Evolutionary conservation across 2,329 filamentous ascomycete genomes (phyloP), one percentile per base, ranked within the genome.

Genomic region (Xenoacremonium recifei): DNA sequence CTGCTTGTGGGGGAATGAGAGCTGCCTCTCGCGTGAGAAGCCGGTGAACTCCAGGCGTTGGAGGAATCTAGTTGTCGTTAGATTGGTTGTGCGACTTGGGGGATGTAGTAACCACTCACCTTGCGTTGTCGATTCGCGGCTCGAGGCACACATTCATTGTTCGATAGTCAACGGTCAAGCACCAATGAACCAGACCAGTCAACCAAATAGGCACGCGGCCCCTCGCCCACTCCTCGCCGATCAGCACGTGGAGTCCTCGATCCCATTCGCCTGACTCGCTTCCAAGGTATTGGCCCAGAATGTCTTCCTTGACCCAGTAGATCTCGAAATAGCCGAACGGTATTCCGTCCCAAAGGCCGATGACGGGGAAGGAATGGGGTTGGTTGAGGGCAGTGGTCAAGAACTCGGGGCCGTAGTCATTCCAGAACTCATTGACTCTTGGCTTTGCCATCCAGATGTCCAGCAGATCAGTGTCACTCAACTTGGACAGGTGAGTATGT

Each of bases 311-410:
- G 4, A 93, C 89, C 92, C 93, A 99, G 69, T 99, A 99, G 23
- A 99, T 78, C 70, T 99, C 93, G 61, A 99, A 96, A 63, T 95
- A 99, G 0, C 90, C 93, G 68, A 97, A 99, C 0, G 92, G 92
- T 46, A 92, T 85, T 10, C 89, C 91, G 55, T 97, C 89, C 88
- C 92, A 99, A 61, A 90, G 84, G 1, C 88, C 93, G 47, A 97
- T 92, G 1, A 85, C 89, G 0, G 93, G 93, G 64, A 97, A 96
- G 7, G 84, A 89, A 65, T 96, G 86, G 15, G 76, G 74, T 16
- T 76, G 82, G 11, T 74, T 74, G 10, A 97, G 68, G 0, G 77
- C 82, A 3, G 69, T 71, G 16, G 76, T 70, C 4, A 99, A 71
- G 47, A 96, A 95, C 2, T 77, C 44, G 65, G 82, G 41, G 66